These are phyloP conservation scores for Phytophthora pluvialis DNA, from an alignment of 352 stramenopile species.

Conservation along the genomic window DNA sequence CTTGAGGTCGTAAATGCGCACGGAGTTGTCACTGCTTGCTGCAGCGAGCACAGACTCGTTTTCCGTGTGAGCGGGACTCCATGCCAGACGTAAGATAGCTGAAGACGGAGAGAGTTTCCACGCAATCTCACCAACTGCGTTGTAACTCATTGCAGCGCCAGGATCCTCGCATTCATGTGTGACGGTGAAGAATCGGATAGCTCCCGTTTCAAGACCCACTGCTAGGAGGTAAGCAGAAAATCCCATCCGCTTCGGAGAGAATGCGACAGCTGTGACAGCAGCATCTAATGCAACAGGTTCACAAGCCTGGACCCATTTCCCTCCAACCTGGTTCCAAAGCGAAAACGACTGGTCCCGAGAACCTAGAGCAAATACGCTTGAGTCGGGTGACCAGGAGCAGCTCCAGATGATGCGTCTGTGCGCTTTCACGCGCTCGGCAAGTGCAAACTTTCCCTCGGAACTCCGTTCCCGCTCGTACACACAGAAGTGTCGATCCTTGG, in stretches of 20 bases:
- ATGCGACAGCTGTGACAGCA: slow-evolving; percentile 70
- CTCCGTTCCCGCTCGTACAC: slow-evolving; percentile 47
- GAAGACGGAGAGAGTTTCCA: slow-evolving; percentile 39
- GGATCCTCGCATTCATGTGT: neutral
- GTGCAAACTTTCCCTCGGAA: slow-evolving; percentile 38
- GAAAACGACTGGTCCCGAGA: slow-evolving; percentile 73
- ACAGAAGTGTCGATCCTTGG: slow-evolving; percentile 76
- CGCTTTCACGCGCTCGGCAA: slow-evolving; percentile 61
- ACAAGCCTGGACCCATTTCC: slow-evolving; percentile 32
- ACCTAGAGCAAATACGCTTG: slow-evolving; percentile 57
- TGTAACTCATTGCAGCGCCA: slow-evolving; percentile 6
- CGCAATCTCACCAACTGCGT: slow-evolving; percentile 27
- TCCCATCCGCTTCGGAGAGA: slow-evolving; percentile 36
- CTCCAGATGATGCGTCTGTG: slow-evolving; percentile 87
- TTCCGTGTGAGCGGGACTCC: slow-evolving; percentile 30
- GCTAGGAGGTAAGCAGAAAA: slow-evolving; percentile 43
- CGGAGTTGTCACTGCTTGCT: slow-evolving; percentile 58
- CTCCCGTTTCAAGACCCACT: slow-evolving; percentile 66
- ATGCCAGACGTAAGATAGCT: slow-evolving; percentile 56
- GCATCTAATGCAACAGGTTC: slow-evolving; percentile 37
- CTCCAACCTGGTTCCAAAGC: slow-evolving; percentile 44
- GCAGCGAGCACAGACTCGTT: slow-evolving; percentile 36
- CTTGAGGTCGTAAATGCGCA: slow-evolving; percentile 52
- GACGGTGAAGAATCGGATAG: slow-evolving; percentile 50
- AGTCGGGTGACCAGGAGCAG: slow-evolving; percentile 75